Evolutionary conservation across 75 land plant genomes (phyloP), one percentile per base, ranked within the genome.

Genomic region (Ceratopteris richardii): DNA sequence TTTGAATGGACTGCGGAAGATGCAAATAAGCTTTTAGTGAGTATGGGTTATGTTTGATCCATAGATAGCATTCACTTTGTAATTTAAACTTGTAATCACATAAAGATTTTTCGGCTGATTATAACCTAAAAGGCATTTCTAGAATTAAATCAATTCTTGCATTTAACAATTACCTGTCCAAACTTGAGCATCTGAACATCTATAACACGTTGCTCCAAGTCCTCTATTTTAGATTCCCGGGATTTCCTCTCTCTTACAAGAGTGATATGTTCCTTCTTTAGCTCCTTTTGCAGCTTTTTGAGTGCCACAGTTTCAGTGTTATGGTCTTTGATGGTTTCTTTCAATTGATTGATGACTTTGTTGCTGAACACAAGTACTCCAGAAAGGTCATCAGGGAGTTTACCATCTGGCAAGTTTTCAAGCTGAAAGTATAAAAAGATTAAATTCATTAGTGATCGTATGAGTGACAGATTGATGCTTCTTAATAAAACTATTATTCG

Each of bases 101-200:
- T n/a, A n/a, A n/a, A n/a, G n/a, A n/a, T n/a, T n/a, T n/a, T n/a
- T n/a, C n/a, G n/a, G n/a, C n/a, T n/a, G n/a, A n/a, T n/a, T n/a
- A n/a, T n/a, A n/a, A n/a, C n/a, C n/a, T n/a, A n/a, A n/a, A n/a
- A n/a, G n/a, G n/a, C n/a, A n/a, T n/a, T n/a, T n/a, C n/a, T n/a
- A n/a, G n/a, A n/a, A n/a, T n/a, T n/a, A n/a, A n/a, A n/a, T n/a
- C n/a, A n/a, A n/a, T n/a, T n/a, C n/a, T n/a, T n/a, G n/a, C n/a
- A n/a, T n/a, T n/a, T n/a, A n/a, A n/a, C n/a, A 24, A 30, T 29
- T 23, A 73, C 76, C 76, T 73, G 71, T 21, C 76, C 76, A 66
- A 73, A 73, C 51, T 64, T 66, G 42, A 73, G 76, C 70, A 60
- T 43, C 51, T 73, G 76, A 18, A 67, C 60, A 47, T 73, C 76